A percentile compares a stretch with the other conserved stretches of the same genome.
These are phyloP conservation scores for Porphyrellus sp. DNA, from an alignment of 1,284 basidiomycete genomes.

Conservation along the genomic window DNA sequence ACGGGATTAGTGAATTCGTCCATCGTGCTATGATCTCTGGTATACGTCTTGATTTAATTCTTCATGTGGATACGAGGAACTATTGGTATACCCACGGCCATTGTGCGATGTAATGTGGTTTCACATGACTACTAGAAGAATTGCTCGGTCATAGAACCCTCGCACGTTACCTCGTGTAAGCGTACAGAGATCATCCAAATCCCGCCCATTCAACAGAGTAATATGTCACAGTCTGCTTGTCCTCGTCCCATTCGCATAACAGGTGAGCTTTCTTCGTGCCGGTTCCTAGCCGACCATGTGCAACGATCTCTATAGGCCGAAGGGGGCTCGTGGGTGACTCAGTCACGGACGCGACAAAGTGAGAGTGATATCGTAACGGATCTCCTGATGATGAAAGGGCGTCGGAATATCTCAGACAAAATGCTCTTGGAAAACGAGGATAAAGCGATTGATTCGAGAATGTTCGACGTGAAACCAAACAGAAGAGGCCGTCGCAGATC, in stretches of 20 bases:
- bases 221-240: constrained; percentile 64
- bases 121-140: not conserved
- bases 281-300: constrained; percentile 92
- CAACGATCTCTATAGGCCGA: constrained; percentile 88
- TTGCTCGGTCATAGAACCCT: not conserved
- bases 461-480: not conserved
- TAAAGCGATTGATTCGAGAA: not conserved
- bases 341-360: constrained; percentile 86
- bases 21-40: constrained; percentile 11
- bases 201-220: constrained; percentile 90
- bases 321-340: constrained; percentile 60
- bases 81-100: constrained; percentile 17
- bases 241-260: constrained; percentile 83
- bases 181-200: constrained; percentile 58
- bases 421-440: constrained; percentile 1
- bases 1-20: constrained; percentile 33
- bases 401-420: constrained; percentile 5
- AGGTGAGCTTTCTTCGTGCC: constrained; percentile 97
- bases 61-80: constrained; percentile 6
- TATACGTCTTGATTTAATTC: constrained; percentile 11
- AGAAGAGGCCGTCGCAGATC: not conserved
- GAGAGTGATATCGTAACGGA: constrained; percentile 93
- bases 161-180: not conserved
- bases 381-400: constrained; percentile 60
- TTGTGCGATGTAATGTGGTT: constrained; percentile 9